Evolutionary conservation across 1,139 yeast genomes (phyloP).

Genomic region (Chernovozyma sophiae-reginae): DNA sequence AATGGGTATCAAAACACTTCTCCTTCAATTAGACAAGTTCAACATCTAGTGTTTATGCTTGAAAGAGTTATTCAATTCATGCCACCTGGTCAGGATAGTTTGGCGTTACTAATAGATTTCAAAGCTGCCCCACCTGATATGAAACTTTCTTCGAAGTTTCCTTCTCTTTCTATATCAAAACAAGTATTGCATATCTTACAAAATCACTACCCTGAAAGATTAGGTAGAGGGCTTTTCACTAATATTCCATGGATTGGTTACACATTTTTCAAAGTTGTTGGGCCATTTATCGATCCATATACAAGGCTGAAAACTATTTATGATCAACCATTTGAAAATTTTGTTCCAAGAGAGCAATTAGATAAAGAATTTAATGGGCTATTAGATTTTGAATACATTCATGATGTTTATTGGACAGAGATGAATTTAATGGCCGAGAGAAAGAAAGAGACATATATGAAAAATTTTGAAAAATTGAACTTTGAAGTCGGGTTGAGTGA

Average conservation of each 20-base stretch:
- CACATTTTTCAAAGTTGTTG: slow-evolving; percentile 82
- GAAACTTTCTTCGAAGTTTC: slow-evolving; percentile 39
- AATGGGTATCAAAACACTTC: slow-evolving; percentile 94
- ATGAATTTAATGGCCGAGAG: slow-evolving; percentile 54
- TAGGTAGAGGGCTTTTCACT: slow-evolving; percentile 85
- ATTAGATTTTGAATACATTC: slow-evolving; percentile 78
- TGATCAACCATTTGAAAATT: slow-evolving; percentile 81
- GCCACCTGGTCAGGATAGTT: slow-evolving; percentile 94
- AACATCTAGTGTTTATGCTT: slow-evolving; percentile 85
- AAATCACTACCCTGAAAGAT: slow-evolving; percentile 93
- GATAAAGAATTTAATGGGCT: slow-evolving; percentile 82
- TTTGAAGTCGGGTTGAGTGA: slow-evolving; percentile 69
- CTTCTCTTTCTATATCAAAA: slow-evolving; percentile 49
- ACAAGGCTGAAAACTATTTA: slow-evolving; percentile 89
- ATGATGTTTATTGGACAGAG: slow-evolving; percentile 75
- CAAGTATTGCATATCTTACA: slow-evolving; percentile 85
- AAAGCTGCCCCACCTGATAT: slow-evolving; percentile 51
- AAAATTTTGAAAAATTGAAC: slow-evolving; percentile 66
- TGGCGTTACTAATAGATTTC: slow-evolving; percentile 86
- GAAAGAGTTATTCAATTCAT: slow-evolving; percentile 87
- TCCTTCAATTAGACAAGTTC: slow-evolving; percentile 81
- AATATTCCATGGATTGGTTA: slow-evolving; percentile 93
- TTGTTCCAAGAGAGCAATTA: slow-evolving; percentile 75
- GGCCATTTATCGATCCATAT: slow-evolving; percentile 92
- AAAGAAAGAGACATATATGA: slow-evolving; percentile 53